Base-by-base conservation (phyloP, 2,329 filamentous ascomycete genomes). In the Penicillium verrucosum region DNA sequence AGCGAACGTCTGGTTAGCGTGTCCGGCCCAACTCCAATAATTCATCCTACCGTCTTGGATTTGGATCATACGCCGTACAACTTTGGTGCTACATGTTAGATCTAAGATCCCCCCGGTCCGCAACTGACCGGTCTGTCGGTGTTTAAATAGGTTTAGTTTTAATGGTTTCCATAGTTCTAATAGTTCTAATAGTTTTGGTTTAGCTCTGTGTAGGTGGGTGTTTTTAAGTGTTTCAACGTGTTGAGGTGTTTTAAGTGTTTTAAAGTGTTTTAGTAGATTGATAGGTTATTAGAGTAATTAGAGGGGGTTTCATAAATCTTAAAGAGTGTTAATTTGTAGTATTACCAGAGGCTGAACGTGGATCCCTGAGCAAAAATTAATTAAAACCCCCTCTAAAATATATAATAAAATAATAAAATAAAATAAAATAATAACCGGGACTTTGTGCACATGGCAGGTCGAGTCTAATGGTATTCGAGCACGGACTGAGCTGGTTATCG, bases 361-460 rank as follows among this genome's bases (percentile, higher is more conserved):
- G 27, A 54, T 52, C 40, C 50, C n/a, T 29, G 45, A 21, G 14
- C n/a, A 18, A 18, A 25, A 51, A 51, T 18, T 51, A 43, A 51
- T 25, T 40, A 10, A 36, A 25, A 27, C 37, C 11, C 18, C 18
- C 18, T 18, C 18, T 18, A 18, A 18, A 18, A 18, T 18, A 18
- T 18, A 18, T 18, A 16, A 44, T 12, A 23, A 2, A 10, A 51
- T 6, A 43, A 11, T 9, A 18, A 18, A 25, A 41, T 40, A 37
- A 5, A 18, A 55, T 18, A 38, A 32, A 55, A 29, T 10, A 30
- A 40, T 18, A 48, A 32, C 40, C 46, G 38, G 52, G 52, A 51
- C 46, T 55, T 27, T 49, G 49, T 52, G 44, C 61, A 63, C 63
- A 62, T 64, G 62, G 63, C 63, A 61, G 30, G 50, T 60, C 61